These are phyloP conservation scores for Ustilago esculenta DNA, from an alignment of 1,284 basidiomycete species.

Conservation along the genomic window DNA sequence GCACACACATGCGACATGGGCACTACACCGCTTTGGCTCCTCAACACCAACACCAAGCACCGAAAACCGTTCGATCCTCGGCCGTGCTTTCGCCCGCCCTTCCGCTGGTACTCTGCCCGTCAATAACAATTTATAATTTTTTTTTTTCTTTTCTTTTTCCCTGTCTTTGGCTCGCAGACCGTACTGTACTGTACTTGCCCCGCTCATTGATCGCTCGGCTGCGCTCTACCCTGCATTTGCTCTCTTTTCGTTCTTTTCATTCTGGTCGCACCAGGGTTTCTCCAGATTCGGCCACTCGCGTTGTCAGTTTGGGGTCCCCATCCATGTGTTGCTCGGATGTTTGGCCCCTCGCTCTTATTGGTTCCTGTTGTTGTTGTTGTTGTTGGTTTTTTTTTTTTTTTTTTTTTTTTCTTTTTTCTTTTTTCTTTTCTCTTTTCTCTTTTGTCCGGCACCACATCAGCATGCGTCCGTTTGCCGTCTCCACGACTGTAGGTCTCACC, in stretches of 20 bases:
- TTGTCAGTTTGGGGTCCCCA: slow-evolving; percentile 25
- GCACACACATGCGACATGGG: no score
- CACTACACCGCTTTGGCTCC: neutral
- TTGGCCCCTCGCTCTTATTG: neutral
- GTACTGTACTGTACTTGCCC: no score
- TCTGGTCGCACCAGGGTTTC: slow-evolving; percentile 3
- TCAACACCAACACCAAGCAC: no score
- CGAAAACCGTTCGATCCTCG: no score
- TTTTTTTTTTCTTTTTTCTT: neutral
- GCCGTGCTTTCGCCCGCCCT: no score
- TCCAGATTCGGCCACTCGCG: slow-evolving; percentile 19
- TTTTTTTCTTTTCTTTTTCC: neutral
- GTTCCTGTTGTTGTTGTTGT: neutral
- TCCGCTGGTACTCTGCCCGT: no score
- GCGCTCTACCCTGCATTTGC: slow-evolving; percentile 7
- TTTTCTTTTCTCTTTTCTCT: no score
- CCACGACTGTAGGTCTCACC: no score
- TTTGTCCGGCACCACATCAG: no score
- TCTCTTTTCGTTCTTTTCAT: neutral
- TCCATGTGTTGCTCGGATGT: slow-evolving; percentile 29
- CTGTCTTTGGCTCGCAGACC: no score
- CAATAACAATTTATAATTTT: neutral
- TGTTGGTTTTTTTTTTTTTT: neutral
- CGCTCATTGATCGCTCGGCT: slow-evolving; percentile 4
- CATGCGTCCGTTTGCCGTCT: no score